A percentile compares a stretch with the other conserved stretches of the same genome.
Evolutionary conservation across 306 rosid genomes (phyloP).

Genomic region (Dryas alaskensis): DNA sequence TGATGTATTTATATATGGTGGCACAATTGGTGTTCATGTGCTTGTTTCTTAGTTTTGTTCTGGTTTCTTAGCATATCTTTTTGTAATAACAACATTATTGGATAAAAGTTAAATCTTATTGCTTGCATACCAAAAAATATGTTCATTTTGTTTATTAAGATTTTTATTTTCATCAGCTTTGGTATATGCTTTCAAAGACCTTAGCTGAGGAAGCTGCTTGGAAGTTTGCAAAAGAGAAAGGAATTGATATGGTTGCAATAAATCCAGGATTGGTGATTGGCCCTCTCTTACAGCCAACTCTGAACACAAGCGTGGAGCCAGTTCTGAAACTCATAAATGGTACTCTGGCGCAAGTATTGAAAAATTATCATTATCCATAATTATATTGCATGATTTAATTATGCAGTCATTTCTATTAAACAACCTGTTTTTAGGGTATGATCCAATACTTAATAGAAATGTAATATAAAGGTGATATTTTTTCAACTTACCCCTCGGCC

Average conservation of each 20-base stretch:
- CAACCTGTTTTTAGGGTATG: not conserved
- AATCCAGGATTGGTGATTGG: constrained; percentile 25
- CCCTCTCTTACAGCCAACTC: constrained; percentile 31
- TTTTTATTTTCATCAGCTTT: constrained; percentile 2
- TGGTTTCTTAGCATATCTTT: not conserved
- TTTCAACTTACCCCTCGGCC: not conserved
- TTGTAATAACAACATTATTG: not conserved
- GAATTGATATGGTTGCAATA: constrained; percentile 25
- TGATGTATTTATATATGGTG: not conserved
- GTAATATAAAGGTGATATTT: not conserved
- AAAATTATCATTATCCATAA: not conserved
- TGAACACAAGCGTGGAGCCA: constrained; percentile 10
- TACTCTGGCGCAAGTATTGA: not conserved
- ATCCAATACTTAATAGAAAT: not conserved
- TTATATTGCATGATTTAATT: not conserved
- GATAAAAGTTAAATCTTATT: not conserved
- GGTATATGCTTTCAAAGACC: constrained; percentile 31
- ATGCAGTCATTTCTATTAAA: not conserved
- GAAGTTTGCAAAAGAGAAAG: constrained; percentile 26
- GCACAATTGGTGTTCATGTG: not conserved
- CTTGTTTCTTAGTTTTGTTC: not conserved
- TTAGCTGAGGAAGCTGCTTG: constrained; percentile 39
- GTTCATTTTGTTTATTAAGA: not conserved
- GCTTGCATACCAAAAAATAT: not conserved
- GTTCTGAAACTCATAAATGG: not conserved